phyloP scores from a whole-genome alignment of 768 basidiomycete genomes.

The Lanmaoa pseudosensibilis region DNA sequence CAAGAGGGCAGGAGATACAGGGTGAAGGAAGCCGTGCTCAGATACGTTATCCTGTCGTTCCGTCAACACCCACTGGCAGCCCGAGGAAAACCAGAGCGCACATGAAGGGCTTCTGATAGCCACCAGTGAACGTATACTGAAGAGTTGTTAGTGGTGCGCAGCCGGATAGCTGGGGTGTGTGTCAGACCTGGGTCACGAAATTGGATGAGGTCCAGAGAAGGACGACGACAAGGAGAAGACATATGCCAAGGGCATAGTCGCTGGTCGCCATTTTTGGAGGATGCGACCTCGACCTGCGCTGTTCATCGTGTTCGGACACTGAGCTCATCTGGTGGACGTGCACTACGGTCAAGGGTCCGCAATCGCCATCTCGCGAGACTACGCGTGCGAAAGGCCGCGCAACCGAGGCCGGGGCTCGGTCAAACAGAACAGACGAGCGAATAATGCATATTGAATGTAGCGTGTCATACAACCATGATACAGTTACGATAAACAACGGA shows the following conservation, averaged over 20 bases:
- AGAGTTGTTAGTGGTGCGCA: slow-evolving; percentile 8
- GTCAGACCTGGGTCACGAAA: slow-evolving; percentile 83
- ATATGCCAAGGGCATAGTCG: slow-evolving; percentile 60
- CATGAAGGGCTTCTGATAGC: slow-evolving; percentile 92
- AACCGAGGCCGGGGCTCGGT: not conserved
- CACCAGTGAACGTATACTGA: slow-evolving; percentile 55
- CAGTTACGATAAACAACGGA: not conserved
- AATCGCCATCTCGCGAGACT: not conserved
- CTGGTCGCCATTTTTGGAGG: slow-evolving; percentile 13
- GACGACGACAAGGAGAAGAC: slow-evolving; percentile 71
- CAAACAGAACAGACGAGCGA: not conserved
- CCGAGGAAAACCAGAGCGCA: slow-evolving; percentile 31
- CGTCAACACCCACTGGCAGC: slow-evolving; percentile 3
- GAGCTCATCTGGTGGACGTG: slow-evolving; percentile 17
- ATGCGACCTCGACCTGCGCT: slow-evolving; percentile 9
- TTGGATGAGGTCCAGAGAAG: slow-evolving; percentile 87
- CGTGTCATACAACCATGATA: not conserved
- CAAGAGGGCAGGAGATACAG: slow-evolving; percentile 73
- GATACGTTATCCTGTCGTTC: slow-evolving; percentile 72
- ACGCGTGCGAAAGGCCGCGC: slow-evolving; percentile 11
- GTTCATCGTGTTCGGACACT: slow-evolving; percentile 10
- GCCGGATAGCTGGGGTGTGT: not conserved
- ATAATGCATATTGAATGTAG: not conserved
- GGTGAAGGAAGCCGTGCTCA: slow-evolving; percentile 88
- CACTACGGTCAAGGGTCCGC: not conserved